These are phyloP conservation scores for Byssothecium circinans DNA, from an alignment of 2,329 filamentous ascomycete species.

Conservation along the genomic window DNA sequence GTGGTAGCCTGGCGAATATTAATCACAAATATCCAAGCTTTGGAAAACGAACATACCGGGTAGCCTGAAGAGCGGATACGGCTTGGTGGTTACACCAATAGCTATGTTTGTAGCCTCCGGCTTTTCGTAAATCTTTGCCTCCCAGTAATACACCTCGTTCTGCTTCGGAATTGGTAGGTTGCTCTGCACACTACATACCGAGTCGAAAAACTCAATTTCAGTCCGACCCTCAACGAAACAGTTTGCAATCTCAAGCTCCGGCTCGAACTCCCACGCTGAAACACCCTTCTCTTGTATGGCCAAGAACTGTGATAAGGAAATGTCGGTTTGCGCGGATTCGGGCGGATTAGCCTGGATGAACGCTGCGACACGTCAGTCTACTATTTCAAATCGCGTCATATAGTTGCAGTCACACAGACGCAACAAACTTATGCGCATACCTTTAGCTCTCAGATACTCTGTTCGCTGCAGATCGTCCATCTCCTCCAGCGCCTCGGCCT, in stretches of 20 bases:
- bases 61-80: slow-evolving; percentile 90
- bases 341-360: slow-evolving; percentile 93
- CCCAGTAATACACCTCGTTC: slow-evolving; percentile 99
- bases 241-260: slow-evolving; percentile 97
- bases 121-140: slow-evolving; percentile 98
- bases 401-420: no score
- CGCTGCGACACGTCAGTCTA: slow-evolving; percentile 56
- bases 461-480: slow-evolving; percentile 93
- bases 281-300: slow-evolving; percentile 99
- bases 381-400: slow-evolving; percentile 10
- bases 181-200: slow-evolving; percentile 94
- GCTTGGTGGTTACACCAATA: slow-evolving; percentile 94
- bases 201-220: slow-evolving; percentile 98
- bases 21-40: slow-evolving; percentile 3
- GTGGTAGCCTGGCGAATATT: slow-evolving; percentile 69
- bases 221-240: slow-evolving; percentile 96
- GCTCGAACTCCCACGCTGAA: slow-evolving; percentile 99
- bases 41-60: slow-evolving; percentile 66
- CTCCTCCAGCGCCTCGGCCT: slow-evolving; percentile 88
- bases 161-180: slow-evolving; percentile 97
- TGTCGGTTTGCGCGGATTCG: slow-evolving; percentile 93
- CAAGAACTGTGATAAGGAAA: slow-evolving; percentile 94
- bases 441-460: slow-evolving; percentile 93
- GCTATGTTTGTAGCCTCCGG: slow-evolving; percentile 83
- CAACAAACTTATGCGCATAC: slow-evolving; percentile 54